A percentile compares a stretch with the other conserved stretches of the same genome.
Conservation (phyloP, 2,329 filamentous ascomycete species). For the Neopestalotiopsis rosae region DNA sequence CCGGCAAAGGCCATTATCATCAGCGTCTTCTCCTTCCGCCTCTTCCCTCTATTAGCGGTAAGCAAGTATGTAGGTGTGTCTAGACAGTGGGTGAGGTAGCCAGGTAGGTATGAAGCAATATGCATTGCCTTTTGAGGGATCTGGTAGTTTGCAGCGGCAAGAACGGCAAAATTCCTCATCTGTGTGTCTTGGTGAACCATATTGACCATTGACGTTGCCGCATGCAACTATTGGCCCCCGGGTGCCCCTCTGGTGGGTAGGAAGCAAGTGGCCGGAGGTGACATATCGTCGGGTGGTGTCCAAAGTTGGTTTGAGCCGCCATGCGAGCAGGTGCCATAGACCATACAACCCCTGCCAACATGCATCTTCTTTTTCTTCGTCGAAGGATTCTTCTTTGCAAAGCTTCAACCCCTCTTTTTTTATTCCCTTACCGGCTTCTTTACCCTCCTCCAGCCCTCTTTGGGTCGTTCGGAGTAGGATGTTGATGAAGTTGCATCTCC, state of each 20-base stretch:
- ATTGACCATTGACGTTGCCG: background rate
- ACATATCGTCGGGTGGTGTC: conserved; percentile 12
- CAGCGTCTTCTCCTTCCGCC: too few relatives aligned
- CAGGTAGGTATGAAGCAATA: background rate
- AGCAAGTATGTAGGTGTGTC: background rate
- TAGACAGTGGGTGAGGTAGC: background rate
- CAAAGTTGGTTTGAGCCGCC: conserved; percentile 12
- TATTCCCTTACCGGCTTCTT: background rate
- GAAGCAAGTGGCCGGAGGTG: conserved; percentile 3
- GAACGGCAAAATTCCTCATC: conserved; percentile 10
- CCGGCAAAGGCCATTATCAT: background rate
- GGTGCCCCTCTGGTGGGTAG: background rate
- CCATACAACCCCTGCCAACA: conserved; percentile 1
- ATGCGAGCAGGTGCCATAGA: background rate
- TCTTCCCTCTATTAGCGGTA: background rate
- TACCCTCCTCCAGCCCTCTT: background rate
- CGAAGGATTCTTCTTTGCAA: conserved; percentile 10
- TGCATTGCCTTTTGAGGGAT: background rate
- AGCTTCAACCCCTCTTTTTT: conserved; percentile 8
- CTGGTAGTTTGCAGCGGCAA: conserved; percentile 7
- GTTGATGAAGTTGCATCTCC: background rate
- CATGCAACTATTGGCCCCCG: background rate
- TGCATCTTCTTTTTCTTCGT: background rate
- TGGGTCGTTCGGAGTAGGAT: background rate
- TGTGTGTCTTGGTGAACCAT: conserved; percentile 1